Base-by-base conservation (phyloP, 140 eudicot species). In the Stevia rebaudiana region DNA sequence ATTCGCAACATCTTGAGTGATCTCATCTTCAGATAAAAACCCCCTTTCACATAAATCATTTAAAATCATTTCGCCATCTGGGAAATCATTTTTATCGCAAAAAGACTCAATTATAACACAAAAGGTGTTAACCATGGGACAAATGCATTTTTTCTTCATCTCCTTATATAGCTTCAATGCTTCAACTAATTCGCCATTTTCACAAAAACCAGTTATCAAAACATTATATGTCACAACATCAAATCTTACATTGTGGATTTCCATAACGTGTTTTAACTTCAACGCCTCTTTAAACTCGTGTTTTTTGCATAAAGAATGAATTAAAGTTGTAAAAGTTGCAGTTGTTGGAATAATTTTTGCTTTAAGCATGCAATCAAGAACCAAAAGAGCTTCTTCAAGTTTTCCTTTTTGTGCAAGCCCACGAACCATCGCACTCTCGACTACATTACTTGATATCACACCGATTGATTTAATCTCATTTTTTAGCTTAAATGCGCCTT, bases 371-470 rank as follows among this genome's bases (percentile, higher is more conserved):
- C 79, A 70, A 60, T 81, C 84, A 60, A 92, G 74, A 63, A 88
- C 69, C 55, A 85, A 69, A 71, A 73, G 30, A 43, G 86, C 94
- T 69, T 92, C 98, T 78, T 85, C 96, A 52, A 63, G 46, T 79
- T 78, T 92, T 52, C 98, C 87, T 62, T 36, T 64, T 51, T 69
- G 63, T 42, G 83, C 83, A 59, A 92, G 94, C 65, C 96, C 98
- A 65, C 95, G 86, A 49, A 92, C 78, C 65, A 92, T 61, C n/a
- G 98, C 95, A 81, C 96, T 77, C 61, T 83, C 92, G 41, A 86
- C 87, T 73, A 83, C 68, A 50, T 24, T 61, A 39, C 53, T 43
- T 22, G 95, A 75, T 55, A 75, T 49, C 23, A 85, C 59, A 69
- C 86, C 86, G 71, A 78, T 74, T 15, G 77, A 59, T 69, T 63